These are phyloP conservation scores for Kurtzmaniella quercitrusa DNA, from an alignment of 1,139 yeast species.

Conservation along the genomic window DNA sequence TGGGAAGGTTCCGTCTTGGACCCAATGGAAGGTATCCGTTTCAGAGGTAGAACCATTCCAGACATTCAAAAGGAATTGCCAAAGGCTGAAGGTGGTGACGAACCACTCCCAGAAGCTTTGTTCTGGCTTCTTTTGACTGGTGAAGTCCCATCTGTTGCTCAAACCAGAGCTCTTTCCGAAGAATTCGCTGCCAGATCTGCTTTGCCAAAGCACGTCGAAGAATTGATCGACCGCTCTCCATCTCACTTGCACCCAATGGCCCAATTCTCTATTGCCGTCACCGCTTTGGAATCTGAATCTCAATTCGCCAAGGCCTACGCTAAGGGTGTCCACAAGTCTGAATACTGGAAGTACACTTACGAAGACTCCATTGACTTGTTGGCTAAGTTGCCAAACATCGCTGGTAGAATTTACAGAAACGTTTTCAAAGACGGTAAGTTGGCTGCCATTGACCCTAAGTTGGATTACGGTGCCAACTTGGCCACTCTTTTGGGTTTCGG, in stretches of 20 bases:
- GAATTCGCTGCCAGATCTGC: slow-evolving; percentile 84
- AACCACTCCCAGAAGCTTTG: slow-evolving; percentile 88
- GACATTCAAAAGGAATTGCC: slow-evolving; percentile 92
- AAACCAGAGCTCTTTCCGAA: slow-evolving; percentile 69
- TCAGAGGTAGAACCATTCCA: slow-evolving; percentile 97
- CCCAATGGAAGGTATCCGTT: slow-evolving; percentile 96
- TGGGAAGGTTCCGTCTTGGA: slow-evolving; percentile 99
- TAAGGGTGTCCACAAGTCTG: slow-evolving; percentile 78
- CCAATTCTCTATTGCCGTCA: slow-evolving; percentile 88
- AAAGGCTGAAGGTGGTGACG: slow-evolving; percentile 82
- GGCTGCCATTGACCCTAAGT: slow-evolving; percentile 63
- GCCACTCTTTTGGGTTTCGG: slow-evolving; percentile 83
- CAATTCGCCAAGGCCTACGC: slow-evolving; percentile 90
- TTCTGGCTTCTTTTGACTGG: slow-evolving; percentile 92
- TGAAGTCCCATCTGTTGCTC: slow-evolving; percentile 75
- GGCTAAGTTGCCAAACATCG: slow-evolving; percentile 89
- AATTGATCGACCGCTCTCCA: slow-evolving; percentile 79
- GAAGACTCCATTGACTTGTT: slow-evolving; percentile 87
- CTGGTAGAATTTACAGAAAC: slow-evolving; percentile 92
- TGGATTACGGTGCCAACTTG: slow-evolving; percentile 92
- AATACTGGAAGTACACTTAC: slow-evolving; percentile 89
- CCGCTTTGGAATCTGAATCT: slow-evolving; percentile 88
- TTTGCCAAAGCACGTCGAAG: slow-evolving; percentile 83
- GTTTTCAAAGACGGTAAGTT: slow-evolving; percentile 83
- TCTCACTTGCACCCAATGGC: slow-evolving; percentile 95